Base-by-base conservation (phyloP, 2,329 filamentous ascomycete genomes). In the Trichoderma semiorbis region DNA sequence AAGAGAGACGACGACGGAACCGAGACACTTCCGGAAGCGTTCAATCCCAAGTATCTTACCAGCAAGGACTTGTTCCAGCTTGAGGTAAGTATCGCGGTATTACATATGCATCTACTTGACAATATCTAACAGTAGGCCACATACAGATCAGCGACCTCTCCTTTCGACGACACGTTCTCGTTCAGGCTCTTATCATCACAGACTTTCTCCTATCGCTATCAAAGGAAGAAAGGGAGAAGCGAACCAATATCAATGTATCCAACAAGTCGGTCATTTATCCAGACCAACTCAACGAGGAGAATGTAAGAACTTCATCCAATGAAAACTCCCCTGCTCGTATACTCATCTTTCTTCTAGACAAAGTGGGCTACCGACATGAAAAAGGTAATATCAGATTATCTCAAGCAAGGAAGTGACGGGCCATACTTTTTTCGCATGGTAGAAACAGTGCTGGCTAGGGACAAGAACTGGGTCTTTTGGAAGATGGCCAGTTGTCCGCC, bases 391-490 rank as follows among this genome's bases (percentile, higher is more conserved):
- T 92, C 92, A 72, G 89, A 90, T 72, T 97, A 98, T 81, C 87
- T 99, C 71, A 92, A 92, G 78, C 87, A 91, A 76, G 93, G 93
- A 24, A 83, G 86, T 55, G 95, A 97, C 78, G 96, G 96, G 34
- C 93, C 93, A 74, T 97, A 97, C 81, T 99, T 98, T 81, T 92
- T 94, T 82, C 92, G 96, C 50, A 97, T 98, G 89, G 94, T 99
- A 36, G 95, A 98, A 80, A 98, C 95, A 14, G 95, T 99, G 36
- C 88, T 99, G 34, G 93, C 94, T 28, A 89, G 96, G 74, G 96
- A 99, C 81, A 98, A 98, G 84, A 98, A 98, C 79, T 99, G 97
- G 97, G 94, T 97, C 58, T 92, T 94, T 74, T 99, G 96, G 96
- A 99, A 99, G 83, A 91, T 95, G 73, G 94, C 98, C 80, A 93